A percentile compares a stretch with the other conserved stretches of the same genome.
phyloP scores from a whole-genome alignment of 306 rosid genomes.

The Cyamopsis tetragonoloba region DNA sequence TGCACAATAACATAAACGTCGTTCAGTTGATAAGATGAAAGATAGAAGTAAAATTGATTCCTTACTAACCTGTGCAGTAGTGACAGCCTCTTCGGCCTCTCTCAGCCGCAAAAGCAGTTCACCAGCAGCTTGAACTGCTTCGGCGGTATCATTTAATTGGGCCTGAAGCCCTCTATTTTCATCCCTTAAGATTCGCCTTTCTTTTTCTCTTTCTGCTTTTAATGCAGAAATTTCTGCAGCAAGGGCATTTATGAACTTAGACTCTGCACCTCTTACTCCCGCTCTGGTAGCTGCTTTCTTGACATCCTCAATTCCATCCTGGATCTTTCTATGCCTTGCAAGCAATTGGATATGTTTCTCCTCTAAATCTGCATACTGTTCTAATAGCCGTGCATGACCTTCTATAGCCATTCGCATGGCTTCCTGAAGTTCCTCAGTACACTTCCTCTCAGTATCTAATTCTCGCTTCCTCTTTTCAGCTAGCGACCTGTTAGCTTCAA shows the following conservation, averaged over 20 bases:
- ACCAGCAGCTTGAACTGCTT: conserved; percentile 99
- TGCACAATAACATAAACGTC: background rate
- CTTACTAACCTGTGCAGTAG: conserved; percentile 67
- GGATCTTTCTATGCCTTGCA: conserved; percentile 81
- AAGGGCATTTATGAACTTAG: conserved; percentile 88
- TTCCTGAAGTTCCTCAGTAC: conserved; percentile 82
- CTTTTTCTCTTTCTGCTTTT: conserved; percentile 81
- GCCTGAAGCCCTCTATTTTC: conserved; percentile 95
- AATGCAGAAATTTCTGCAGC: conserved; percentile 94
- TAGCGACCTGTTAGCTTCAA: conserved; percentile 64
- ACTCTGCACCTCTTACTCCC: conserved; percentile 90
- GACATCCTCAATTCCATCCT: conserved; percentile 86
- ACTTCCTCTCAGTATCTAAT: conserved; percentile 78
- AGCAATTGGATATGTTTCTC: conserved; percentile 87
- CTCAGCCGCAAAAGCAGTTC: conserved; percentile 88
- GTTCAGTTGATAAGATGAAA: background rate
- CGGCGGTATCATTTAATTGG: conserved; percentile 94
- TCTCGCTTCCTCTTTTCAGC: conserved; percentile 65
- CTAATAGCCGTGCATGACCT: conserved; percentile 86
- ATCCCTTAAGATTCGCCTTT: conserved; percentile 69
- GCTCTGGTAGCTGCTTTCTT: conserved; percentile 94
- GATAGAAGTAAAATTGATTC: background rate
- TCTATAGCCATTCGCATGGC: conserved; percentile 87
- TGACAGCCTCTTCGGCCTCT: conserved; percentile 90
- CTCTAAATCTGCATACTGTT: conserved; percentile 96